Evolutionary conservation across 257 asterid species (phyloP).

Genomic region (Verbascum thapsus): DNA sequence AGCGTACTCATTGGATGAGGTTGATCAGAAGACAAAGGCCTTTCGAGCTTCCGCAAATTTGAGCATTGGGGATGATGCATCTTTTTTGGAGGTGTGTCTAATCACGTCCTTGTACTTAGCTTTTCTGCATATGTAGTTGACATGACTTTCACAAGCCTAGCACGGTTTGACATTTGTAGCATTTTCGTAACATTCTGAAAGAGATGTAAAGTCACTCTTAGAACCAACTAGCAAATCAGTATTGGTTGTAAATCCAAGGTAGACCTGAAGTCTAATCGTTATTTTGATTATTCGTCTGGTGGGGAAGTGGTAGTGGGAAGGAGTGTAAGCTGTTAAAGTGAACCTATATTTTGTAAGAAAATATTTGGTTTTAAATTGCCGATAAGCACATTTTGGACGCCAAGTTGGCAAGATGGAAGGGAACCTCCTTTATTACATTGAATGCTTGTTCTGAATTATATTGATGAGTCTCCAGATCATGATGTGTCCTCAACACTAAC

Average conservation of each 20-base stretch:
- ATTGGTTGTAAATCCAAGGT: too few relatives aligned
- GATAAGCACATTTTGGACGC: not conserved
- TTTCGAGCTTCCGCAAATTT: constrained; percentile 56
- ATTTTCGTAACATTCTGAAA: not conserved
- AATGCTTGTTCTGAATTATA: too few relatives aligned
- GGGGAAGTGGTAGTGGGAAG: not conserved
- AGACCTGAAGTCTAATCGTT: too few relatives aligned
- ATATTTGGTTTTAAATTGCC: not conserved
- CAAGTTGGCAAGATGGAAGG: too few relatives aligned
- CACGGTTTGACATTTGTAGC: constrained; percentile 6
- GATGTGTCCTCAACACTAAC: too few relatives aligned
- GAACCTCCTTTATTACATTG: too few relatives aligned
- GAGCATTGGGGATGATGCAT: constrained; percentile 54
- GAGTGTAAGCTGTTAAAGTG: too few relatives aligned
- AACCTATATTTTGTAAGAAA: not conserved
- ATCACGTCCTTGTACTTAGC: constrained; percentile 27
- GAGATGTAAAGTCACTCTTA: constrained; percentile 5
- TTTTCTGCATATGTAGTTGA: constrained; percentile 28
- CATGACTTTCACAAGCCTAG: constrained; percentile 8
- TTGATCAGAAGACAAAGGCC: constrained; percentile 61
- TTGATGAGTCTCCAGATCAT: too few relatives aligned
- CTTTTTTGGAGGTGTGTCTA: constrained; percentile 64
- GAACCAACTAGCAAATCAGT: too few relatives aligned
- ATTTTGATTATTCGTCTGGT: constrained; percentile 3
- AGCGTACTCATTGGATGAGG: constrained; percentile 75